Evolutionary conservation across 116 monocot genomes (phyloP).

Genomic region (Trichopus zeylanicus): DNA sequence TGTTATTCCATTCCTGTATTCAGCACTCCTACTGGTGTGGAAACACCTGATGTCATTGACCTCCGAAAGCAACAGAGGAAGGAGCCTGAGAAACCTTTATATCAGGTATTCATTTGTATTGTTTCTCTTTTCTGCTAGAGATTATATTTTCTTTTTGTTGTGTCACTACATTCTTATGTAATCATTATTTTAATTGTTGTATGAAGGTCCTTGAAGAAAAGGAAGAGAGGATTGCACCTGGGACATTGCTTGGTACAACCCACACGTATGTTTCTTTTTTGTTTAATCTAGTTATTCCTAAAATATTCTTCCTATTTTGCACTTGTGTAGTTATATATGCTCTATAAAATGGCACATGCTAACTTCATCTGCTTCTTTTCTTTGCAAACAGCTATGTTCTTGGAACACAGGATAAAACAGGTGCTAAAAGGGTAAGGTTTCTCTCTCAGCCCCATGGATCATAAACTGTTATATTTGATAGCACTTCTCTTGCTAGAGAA

Average conservation of each 20-base stretch:
- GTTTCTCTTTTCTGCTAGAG: too few species aligned
- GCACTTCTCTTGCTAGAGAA: too few species aligned
- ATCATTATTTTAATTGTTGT: conserved; percentile 4
- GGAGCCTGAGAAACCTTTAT: conserved; percentile 84
- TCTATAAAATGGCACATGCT: background rate
- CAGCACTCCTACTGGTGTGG: conserved; percentile 96
- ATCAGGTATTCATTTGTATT: conserved; percentile 54
- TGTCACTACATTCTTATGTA: background rate
- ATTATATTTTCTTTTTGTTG: too few species aligned
- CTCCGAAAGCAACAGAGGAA: conserved; percentile 97
- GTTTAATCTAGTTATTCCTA: background rate
- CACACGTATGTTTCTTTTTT: conserved; percentile 65
- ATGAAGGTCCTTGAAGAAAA: conserved; percentile 92
- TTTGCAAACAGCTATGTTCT: conserved; percentile 57
- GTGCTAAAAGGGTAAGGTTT: conserved; percentile 71
- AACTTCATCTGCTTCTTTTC: conserved; percentile 7
- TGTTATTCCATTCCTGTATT: background rate
- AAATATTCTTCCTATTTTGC: background rate
- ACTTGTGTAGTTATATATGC: background rate
- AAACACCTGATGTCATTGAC: conserved; percentile 99
- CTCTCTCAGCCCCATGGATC: background rate
- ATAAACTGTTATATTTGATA: too few species aligned
- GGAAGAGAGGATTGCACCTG: conserved; percentile 93
- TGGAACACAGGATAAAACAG: conserved; percentile 70
- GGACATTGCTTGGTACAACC: conserved; percentile 75